A percentile compares a stretch with the other conserved stretches of the same genome.
Evolutionary conservation across 2,329 filamentous ascomycete genomes (phyloP).

Genomic region (Cordyceps tenuipes): DNA sequence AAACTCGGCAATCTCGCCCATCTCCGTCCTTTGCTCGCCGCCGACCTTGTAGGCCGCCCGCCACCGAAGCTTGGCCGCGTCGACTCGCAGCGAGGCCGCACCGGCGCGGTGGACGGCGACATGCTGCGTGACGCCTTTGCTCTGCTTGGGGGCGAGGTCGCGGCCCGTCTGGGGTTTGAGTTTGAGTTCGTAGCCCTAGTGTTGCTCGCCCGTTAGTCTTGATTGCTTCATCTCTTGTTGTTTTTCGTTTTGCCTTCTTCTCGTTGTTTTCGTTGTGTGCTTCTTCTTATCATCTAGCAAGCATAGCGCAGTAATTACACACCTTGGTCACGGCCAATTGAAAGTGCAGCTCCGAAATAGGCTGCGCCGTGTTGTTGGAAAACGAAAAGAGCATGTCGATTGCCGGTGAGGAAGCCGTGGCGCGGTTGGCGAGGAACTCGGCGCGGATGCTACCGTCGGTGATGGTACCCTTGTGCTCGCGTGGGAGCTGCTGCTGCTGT

Average conservation of each 20-base stretch:
- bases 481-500: slow-evolving; percentile 46
- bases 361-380: slow-evolving; percentile 66
- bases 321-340: slow-evolving; percentile 93
- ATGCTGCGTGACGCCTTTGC: slow-evolving; percentile 68
- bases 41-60: slow-evolving; percentile 71
- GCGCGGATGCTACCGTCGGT: slow-evolving; percentile 64
- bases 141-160: slow-evolving; percentile 63
- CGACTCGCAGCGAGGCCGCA: slow-evolving; percentile 53
- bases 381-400: slow-evolving; percentile 72
- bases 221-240: too few species aligned
- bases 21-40: slow-evolving; percentile 61
- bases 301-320: background rate
- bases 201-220: background rate
- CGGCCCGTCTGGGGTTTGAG: slow-evolving; percentile 81
- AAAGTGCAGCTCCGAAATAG: slow-evolving; percentile 75
- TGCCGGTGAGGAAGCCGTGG: slow-evolving; percentile 41
- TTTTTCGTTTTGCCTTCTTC: background rate
- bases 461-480: slow-evolving; percentile 56
- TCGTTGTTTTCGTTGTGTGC: background rate
- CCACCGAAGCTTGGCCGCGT: slow-evolving; percentile 82
- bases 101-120: slow-evolving; percentile 64
- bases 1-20: slow-evolving; percentile 75
- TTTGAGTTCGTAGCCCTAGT: slow-evolving; percentile 70
- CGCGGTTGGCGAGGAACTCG: slow-evolving; percentile 61
- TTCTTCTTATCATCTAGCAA: background rate